Evolutionary conservation across 2,329 filamentous ascomycete genomes (phyloP).

Genomic region (Aspergillus hiratsukae): DNA sequence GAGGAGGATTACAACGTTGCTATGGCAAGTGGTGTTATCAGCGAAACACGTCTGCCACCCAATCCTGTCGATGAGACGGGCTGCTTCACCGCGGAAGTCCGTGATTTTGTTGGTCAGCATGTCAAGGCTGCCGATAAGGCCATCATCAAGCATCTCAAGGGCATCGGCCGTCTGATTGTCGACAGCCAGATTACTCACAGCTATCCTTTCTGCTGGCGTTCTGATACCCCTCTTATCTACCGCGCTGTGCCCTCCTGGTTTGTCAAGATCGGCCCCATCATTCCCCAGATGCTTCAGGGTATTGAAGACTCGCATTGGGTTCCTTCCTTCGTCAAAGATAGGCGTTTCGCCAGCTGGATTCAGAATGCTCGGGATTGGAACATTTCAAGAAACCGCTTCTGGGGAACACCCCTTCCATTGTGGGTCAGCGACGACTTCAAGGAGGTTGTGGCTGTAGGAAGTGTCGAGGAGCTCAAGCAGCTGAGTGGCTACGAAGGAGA

Average conservation of each 20-base stretch:
- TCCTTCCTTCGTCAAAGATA: constrained; percentile 83
- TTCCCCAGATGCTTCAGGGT: constrained; percentile 85
- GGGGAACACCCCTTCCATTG: constrained; percentile 87
- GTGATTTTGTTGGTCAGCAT: constrained; percentile 78
- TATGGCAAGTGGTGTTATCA: constrained; percentile 70
- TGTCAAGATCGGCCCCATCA: constrained; percentile 76
- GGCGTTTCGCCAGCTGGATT: constrained; percentile 88
- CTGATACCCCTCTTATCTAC: constrained; percentile 93
- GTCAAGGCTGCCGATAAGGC: constrained; percentile 90
- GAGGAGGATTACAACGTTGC: constrained; percentile 92
- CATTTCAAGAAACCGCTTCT: constrained; percentile 87
- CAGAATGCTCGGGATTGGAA: constrained; percentile 91
- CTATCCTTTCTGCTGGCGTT: constrained; percentile 89
- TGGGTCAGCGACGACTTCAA: constrained; percentile 89
- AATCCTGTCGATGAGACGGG: constrained; percentile 86
- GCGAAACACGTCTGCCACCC: constrained; percentile 70
- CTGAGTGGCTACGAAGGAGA: constrained; percentile 83
- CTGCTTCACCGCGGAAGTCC: constrained; percentile 70
- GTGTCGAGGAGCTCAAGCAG: constrained; percentile 75
- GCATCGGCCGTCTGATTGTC: constrained; percentile 69
- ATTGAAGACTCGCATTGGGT: constrained; percentile 91
- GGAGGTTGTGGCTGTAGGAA: constrained; percentile 82
- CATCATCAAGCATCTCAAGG: constrained; percentile 86
- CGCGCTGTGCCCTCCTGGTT: constrained; percentile 93
- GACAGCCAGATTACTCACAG: constrained; percentile 87